These are phyloP conservation scores for Caloboletus firmus DNA, from an alignment of 1,284 basidiomycete genomes.

Conservation along the genomic window DNA sequence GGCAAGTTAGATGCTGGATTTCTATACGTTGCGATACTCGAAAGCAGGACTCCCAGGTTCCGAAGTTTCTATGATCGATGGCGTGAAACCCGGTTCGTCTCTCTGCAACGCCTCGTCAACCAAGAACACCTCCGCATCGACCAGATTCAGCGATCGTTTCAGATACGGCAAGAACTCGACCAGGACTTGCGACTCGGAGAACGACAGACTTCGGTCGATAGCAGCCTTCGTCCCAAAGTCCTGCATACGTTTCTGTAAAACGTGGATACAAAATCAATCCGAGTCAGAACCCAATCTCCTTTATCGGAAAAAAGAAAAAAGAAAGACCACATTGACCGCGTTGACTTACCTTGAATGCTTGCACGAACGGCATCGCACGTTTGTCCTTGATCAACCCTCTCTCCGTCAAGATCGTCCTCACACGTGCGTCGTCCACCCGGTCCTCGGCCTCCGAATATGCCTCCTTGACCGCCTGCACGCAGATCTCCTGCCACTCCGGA, in stretches of 20 bases:
- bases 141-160: conserved; percentile 78
- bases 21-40: conserved; percentile 74
- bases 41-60: conserved; percentile 88
- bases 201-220: conserved; percentile 86
- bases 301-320: background rate
- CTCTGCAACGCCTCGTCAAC: conserved; percentile 53
- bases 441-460: conserved; percentile 62
- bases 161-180: conserved; percentile 77
- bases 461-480: conserved; percentile 75
- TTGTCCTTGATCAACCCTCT: conserved; percentile 95
- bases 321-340: conserved; percentile 38
- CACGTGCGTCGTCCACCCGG: conserved; percentile 82
- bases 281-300: background rate
- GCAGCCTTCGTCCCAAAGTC: conserved; percentile 78
- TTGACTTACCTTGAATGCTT: conserved; percentile 77
- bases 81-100: conserved; percentile 58
- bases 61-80: conserved; percentile 74
- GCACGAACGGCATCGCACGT: conserved; percentile 93
- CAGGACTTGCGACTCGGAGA: conserved; percentile 84
- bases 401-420: conserved; percentile 68
- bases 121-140: conserved; percentile 47
- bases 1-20: background rate
- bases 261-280: conserved; percentile 21
- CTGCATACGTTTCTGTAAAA: conserved; percentile 74
- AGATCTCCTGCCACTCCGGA: conserved; percentile 91